phyloP scores from a whole-genome alignment of 1,139 yeast genomes.

The Pichia sp. region DNA sequence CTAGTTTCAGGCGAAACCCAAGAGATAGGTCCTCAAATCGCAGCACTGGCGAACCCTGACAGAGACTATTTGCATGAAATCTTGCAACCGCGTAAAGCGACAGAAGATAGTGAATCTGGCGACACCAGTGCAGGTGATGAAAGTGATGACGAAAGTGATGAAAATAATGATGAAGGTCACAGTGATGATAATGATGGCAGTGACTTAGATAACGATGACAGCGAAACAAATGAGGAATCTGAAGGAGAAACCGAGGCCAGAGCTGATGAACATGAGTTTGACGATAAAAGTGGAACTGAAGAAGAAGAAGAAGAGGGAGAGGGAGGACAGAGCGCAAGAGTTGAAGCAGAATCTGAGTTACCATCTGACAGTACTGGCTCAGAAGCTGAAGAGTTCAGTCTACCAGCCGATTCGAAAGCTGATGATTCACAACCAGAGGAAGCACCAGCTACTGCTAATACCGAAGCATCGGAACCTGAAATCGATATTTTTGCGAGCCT shows the following conservation, averaged over 20 bases:
- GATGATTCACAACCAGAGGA: too few species aligned
- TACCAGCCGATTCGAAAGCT: too few species aligned
- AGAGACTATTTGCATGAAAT: slow-evolving; percentile 1
- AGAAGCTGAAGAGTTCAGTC: too few species aligned
- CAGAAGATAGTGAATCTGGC: slow-evolving; percentile 1
- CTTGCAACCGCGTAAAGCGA: slow-evolving; percentile 1
- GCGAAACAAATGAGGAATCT: slow-evolving; percentile 17
- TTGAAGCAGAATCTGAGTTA: too few species aligned
- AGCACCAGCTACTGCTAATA: neutral
- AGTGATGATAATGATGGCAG: slow-evolving; percentile 5
- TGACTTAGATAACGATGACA: slow-evolving; percentile 6
- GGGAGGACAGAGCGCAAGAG: too few species aligned
- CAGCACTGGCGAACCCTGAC: slow-evolving; percentile 5
- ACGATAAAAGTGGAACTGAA: slow-evolving; percentile 9
- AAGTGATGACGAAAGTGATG: slow-evolving; percentile 8
- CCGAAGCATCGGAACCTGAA: too few species aligned
- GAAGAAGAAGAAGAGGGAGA: slow-evolving; percentile 9
- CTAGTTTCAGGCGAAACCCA: slow-evolving; percentile 10
- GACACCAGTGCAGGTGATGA: slow-evolving; percentile 5
- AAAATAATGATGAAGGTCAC: slow-evolving; percentile 6
- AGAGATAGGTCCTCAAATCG: slow-evolving; percentile 4
- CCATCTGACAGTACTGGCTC: too few species aligned
- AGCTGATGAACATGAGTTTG: slow-evolving; percentile 17
- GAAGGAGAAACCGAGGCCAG: slow-evolving; percentile 14
- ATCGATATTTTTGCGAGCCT: slow-evolving; percentile 4